Evolutionary conservation across 1,284 basidiomycete genomes (phyloP), one percentile per base, ranked within the genome.

Genomic region (Marasmius sp.): DNA sequence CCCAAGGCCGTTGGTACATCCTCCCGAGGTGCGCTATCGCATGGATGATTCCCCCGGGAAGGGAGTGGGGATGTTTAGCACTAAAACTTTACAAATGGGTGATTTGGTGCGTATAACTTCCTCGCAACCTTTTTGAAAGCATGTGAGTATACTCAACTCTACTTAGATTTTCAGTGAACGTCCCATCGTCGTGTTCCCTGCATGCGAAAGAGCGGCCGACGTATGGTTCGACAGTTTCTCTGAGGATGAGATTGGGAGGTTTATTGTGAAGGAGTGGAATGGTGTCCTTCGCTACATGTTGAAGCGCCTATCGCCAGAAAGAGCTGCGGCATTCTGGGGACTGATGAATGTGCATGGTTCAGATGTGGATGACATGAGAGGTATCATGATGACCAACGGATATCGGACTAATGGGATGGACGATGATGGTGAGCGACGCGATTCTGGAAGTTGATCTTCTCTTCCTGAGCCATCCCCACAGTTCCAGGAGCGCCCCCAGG

Each of bases 61-160:
- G 33, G 70, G 70, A 9, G 16, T 68, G 0, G 74, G 74, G 0
- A 61, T 73, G 41, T 72, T 74, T 58, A 71, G 71, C 5, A 72
- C 67, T 1, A 60, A 64, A 6, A 63, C 69, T 41, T 62, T 76
- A 43, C 61, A 69, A 34, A 53, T 60, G 34, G 73, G 72, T 14
- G 74, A 77, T 16, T 65, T 75, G 48, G 48, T 49, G 48, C 10
- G 48, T 45, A 14, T 49, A n/a, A 18, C 11, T n/a, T 27, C 27
- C 18, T 49, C 18, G 18, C 5, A 6, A 11, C 12, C 10, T 20
- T 18, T 12, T 18, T 12, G 10, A 49, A 49, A 11, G 10, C 18
- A 11, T 6, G 18, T 18, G 5, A 45, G 14, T 14, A 14, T 14
- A 6, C 43, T 45, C 18, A 14, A 4, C 43, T 45, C 27, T 49